These are phyloP conservation scores for Sphagnum tenellum DNA, from an alignment of 225 moss, liverwort and hornwort species.

Conservation along the genomic window DNA sequence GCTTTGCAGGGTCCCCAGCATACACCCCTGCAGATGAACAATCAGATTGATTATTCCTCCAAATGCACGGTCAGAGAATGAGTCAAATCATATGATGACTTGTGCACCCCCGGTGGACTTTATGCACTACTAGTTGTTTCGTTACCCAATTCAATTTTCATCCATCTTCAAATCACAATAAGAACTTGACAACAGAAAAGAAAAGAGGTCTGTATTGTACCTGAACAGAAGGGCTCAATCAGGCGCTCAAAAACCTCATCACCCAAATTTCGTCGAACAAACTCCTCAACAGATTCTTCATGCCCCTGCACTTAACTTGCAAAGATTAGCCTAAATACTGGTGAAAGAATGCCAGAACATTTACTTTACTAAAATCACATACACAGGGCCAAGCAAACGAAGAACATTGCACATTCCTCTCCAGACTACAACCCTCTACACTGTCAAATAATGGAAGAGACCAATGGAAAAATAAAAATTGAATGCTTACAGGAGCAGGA, in stretches of 20 bases:
- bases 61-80: too few species aligned
- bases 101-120: too few species aligned
- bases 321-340: background rate
- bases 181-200: too few species aligned
- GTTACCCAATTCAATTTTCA: background rate
- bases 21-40: slow-evolving; percentile 63
- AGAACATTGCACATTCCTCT: background rate
- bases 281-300: slow-evolving; percentile 97
- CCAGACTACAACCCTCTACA: background rate
- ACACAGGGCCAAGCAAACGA: too few species aligned
- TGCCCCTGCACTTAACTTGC: slow-evolving; percentile 35
- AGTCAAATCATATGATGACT: too few species aligned
- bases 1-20: slow-evolving; percentile 89
- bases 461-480: too few species aligned
- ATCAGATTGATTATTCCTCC: too few species aligned
- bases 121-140: background rate
- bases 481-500: slow-evolving; percentile 58
- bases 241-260: slow-evolving; percentile 90
- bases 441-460: too few species aligned
- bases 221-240: slow-evolving; percentile 98
- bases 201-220: slow-evolving; percentile 28
- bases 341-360: background rate
- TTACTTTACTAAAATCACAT: background rate
- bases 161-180: too few species aligned
- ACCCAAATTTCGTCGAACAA: slow-evolving; percentile 89